Percentiles rank a stretch among this genome's conserved stretches.
Conservation (phyloP, 768 basidiomycete genomes). For the Termitomyces sp. region DNA sequence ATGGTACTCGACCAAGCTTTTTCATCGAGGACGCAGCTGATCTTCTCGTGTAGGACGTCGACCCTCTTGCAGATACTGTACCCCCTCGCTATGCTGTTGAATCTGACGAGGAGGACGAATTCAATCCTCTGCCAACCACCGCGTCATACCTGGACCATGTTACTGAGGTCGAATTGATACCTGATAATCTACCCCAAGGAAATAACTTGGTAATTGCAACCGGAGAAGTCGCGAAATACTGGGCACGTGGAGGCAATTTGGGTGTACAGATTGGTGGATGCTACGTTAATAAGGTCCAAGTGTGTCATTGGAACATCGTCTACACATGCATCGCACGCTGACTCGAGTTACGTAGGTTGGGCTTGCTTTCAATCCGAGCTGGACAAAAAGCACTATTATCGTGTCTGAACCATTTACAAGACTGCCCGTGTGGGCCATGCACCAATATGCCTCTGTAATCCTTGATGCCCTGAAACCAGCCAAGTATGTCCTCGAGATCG, state of each 20-base stretch:
- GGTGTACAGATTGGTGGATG: slow-evolving; percentile 49
- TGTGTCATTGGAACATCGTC: slow-evolving; percentile 18
- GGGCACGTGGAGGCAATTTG: slow-evolving; percentile 49
- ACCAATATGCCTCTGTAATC: slow-evolving; percentile 40
- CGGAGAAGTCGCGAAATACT: slow-evolving; percentile 41
- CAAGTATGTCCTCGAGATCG: slow-evolving; percentile 27
- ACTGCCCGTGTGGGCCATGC: slow-evolving; percentile 49
- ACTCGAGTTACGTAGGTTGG: slow-evolving; percentile 40
- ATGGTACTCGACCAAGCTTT: slow-evolving; percentile 10
- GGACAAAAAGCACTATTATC: slow-evolving; percentile 43
- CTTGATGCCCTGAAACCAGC: slow-evolving; percentile 41
- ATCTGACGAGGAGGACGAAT: slow-evolving; percentile 66
- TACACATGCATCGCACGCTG: neutral
- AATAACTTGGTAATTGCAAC: slow-evolving; percentile 40
- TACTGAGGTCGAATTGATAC: slow-evolving; percentile 32
- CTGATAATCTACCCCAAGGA: slow-evolving; percentile 27
- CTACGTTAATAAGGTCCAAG: slow-evolving; percentile 42
- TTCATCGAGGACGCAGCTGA: neutral
- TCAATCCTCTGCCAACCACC: slow-evolving; percentile 34
- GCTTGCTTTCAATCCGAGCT: slow-evolving; percentile 43
- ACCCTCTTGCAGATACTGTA: slow-evolving; percentile 51
- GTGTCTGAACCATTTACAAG: slow-evolving; percentile 48
- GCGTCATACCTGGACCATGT: slow-evolving; percentile 15
- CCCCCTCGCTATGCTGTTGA: slow-evolving; percentile 63
- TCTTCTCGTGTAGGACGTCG: slow-evolving; percentile 35